Evolutionary conservation across 257 asterid genomes (phyloP).

Genomic region (Solanum appendiculatum): DNA sequence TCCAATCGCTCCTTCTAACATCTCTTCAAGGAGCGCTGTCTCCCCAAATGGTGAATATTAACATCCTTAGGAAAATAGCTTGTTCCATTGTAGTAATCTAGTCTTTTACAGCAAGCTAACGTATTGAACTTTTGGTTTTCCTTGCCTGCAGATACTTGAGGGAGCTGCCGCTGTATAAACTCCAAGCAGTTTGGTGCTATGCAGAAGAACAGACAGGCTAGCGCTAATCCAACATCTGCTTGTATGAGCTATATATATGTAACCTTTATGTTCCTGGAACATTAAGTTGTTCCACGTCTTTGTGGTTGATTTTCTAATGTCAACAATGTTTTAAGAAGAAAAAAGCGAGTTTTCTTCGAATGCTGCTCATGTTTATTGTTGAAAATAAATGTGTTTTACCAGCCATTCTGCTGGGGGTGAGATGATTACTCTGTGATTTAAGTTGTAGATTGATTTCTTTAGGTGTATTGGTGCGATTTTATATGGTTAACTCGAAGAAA

Average conservation of each 20-base stretch:
- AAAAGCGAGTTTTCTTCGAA: neutral
- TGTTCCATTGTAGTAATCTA: neutral
- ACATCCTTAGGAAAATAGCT: neutral
- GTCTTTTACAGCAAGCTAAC: neutral
- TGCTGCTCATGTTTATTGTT: neutral
- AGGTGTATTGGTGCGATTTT: neutral
- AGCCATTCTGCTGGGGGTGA: neutral
- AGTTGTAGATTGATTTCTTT: neutral
- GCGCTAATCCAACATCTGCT: neutral
- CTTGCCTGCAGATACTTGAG: constrained; percentile 44
- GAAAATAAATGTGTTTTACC: neutral
- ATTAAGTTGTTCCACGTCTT: neutral
- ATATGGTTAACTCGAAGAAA: neutral
- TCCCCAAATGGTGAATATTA: constrained; percentile 55
- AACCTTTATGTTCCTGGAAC: neutral
- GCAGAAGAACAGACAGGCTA: neutral
- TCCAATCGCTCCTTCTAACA: constrained; percentile 53
- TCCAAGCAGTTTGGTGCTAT: constrained; percentile 1
- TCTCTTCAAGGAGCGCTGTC: constrained; percentile 41
- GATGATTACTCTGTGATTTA: neutral
- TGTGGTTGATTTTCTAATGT: neutral
- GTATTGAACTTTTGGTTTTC: neutral
- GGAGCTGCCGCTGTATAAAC: constrained; percentile 8
- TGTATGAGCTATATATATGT: neutral
- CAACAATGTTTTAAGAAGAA: neutral